phyloP scores from a whole-genome alignment of 2,329 filamentous ascomycete species.

The Anthostomella pinea region DNA sequence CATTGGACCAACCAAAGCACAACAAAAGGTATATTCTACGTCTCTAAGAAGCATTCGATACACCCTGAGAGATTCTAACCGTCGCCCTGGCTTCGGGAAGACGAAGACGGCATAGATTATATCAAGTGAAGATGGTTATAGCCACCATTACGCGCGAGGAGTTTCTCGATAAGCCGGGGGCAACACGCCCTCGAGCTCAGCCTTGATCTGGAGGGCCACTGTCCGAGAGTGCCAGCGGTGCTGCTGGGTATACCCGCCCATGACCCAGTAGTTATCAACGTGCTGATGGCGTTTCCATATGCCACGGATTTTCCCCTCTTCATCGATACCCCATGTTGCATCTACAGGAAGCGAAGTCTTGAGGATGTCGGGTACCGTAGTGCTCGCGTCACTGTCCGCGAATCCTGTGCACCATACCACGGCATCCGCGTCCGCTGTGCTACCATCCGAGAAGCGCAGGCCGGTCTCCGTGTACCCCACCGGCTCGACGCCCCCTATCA shows the following conservation, averaged over 20 bases:
- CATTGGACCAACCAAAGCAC: too few species aligned
- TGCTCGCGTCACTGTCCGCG: conserved; percentile 29
- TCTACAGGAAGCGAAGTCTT: conserved; percentile 35
- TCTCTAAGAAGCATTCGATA: too few species aligned
- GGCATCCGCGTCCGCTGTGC: conserved; percentile 32
- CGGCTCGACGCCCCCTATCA: conserved; percentile 32
- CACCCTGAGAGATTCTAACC: too few species aligned
- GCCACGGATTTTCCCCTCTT: conserved; percentile 41
- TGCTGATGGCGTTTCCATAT: conserved; percentile 36
- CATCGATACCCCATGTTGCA: conserved; percentile 39
- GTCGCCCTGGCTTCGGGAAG: too few species aligned
- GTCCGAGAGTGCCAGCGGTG: conserved; percentile 35
- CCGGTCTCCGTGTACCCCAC: conserved; percentile 31
- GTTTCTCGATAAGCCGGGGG: conserved; percentile 33
- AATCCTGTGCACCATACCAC: conserved; percentile 43
- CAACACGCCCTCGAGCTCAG: conserved; percentile 32
- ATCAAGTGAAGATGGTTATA: too few species aligned
- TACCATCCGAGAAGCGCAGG: conserved; percentile 34
- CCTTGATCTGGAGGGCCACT: conserved; percentile 44
- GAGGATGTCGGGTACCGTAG: conserved; percentile 27
- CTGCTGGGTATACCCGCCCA: conserved; percentile 32
- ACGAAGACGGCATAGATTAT: too few species aligned
- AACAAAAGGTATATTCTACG: too few species aligned
- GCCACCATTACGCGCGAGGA: too few species aligned
- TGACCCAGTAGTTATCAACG: conserved; percentile 35